Base-by-base conservation (phyloP, 495 filamentous ascomycete species). In the Penicillium turbatum region DNA sequence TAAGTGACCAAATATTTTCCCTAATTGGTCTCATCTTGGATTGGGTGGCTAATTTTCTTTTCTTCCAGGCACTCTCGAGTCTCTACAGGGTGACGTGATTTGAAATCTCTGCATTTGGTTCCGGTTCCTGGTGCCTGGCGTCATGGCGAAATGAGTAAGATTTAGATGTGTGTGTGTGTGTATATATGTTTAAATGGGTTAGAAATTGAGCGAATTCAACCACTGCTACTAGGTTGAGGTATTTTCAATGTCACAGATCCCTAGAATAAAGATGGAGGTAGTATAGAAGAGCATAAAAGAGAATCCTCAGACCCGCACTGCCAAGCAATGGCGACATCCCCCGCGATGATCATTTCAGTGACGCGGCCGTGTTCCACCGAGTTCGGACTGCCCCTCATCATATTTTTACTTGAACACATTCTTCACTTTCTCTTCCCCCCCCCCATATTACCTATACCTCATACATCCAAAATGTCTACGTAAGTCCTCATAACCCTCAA, bases 401-500 rank as follows among this genome's bases (percentile, higher is more conserved):
- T 39, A 30, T 24, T 30, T 44, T n/a, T 26, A 26, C n/a, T 5
- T 17, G 5, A 17, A 24, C 26, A 34, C 40, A 44, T 56, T 60
- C 34, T 41, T 53, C 5, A n/a, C n/a, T n/a, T 21, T 24, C 13
- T 55, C 24, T 44, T 53, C 6, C 19, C 39, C 49, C 16, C 43
- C 44, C 45, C 24, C 45, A 40, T 36, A 50, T 59, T 64, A 24
- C 21, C 21, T 24, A 24, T 4, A 24, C 53, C 42, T 54, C 52
- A 62, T 59, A 55, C 29, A 59, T 53, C 61, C 52, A 71, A 46
- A 68, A 77, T 77, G 74, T 68, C 75, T 48, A 75, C 75, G 75
- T 79, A 70, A 48, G 74, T 70, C 10, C 38, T 53, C 29, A 48
- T 43, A 49, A 10, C 24, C 17, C 49, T 50, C 51, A 41, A 31